phyloP scores from a whole-genome alignment of 208 protist genomes.

The Vickermania ingenoplastis region DNA sequence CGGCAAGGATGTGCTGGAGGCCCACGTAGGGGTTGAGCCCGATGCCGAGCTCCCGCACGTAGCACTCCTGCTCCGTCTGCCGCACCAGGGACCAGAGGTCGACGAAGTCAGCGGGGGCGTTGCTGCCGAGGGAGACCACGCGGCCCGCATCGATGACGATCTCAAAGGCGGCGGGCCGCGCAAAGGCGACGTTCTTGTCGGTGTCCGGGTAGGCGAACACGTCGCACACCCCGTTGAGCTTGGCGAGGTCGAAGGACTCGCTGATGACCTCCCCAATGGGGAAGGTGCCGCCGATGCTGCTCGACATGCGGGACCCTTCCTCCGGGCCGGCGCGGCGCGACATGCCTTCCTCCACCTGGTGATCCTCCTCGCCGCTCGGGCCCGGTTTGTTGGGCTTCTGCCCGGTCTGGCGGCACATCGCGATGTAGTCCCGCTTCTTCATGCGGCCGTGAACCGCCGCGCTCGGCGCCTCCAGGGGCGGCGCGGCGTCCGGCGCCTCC shows the following conservation, averaged over 20 bases:
- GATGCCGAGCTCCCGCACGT: conserved; percentile 85
- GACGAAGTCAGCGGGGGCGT: conserved; percentile 60
- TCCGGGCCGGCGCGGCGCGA: not conserved
- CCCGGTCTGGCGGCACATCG: conserved; percentile 27
- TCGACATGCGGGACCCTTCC: conserved; percentile 50
- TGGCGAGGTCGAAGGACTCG: conserved; percentile 75
- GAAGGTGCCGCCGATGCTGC: conserved; percentile 85
- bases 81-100: conserved; percentile 74
- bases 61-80: conserved; percentile 67
- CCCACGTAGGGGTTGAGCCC: conserved; percentile 85
- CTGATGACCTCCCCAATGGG: conserved; percentile 87
- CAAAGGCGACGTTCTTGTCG: conserved; percentile 67
- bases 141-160: conserved; percentile 63
- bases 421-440: conserved; percentile 79
- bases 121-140: conserved; percentile 46
- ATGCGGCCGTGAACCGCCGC: conserved; percentile 24
- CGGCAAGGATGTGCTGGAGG: conserved; percentile 56
- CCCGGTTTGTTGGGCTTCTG: conserved; percentile 36
- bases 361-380: conserved; percentile 35
- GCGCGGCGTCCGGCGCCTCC: not conserved
- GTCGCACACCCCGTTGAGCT: conserved; percentile 63
- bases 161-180: conserved; percentile 41
- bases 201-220: conserved; percentile 81
- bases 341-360: conserved; percentile 10
- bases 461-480: not conserved